phyloP scores from a whole-genome alignment of 2,329 filamentous ascomycete species.

The Ophiostoma himal-ulmi region DNA sequence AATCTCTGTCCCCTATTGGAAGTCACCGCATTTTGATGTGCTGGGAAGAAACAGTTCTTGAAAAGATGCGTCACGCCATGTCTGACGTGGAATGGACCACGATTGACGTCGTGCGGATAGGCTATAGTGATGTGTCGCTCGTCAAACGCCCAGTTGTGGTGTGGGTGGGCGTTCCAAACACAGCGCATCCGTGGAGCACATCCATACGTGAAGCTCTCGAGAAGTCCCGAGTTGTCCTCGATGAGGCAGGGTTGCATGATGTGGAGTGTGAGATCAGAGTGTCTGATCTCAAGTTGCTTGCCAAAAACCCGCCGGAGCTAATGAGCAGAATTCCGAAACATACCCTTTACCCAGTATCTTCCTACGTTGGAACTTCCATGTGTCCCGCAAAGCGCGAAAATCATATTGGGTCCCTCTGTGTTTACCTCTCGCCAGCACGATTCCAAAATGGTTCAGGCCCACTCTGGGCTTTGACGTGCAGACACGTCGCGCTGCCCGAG shows the following conservation, averaged over 20 bases:
- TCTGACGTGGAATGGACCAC: not conserved
- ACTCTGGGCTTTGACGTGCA: not conserved
- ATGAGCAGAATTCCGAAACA: not conserved
- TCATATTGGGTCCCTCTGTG: not conserved
- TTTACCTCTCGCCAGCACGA: not conserved
- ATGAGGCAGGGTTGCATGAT: not conserved
- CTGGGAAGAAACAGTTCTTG: not conserved
- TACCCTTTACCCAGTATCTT: not conserved
- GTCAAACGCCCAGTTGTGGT: constrained; percentile 1
- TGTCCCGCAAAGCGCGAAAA: not conserved
- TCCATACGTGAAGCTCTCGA: not conserved
- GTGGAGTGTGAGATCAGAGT: constrained; percentile 5
- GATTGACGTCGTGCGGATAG: not conserved
- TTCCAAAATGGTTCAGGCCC: not conserved
- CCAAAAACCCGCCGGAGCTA: not conserved
- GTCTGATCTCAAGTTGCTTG: not conserved
- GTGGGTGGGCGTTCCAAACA: not conserved
- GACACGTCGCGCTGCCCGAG: not conserved
- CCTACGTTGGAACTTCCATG: not conserved
- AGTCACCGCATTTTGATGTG: not conserved
- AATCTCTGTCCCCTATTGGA: not conserved
- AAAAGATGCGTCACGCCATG: not conserved
- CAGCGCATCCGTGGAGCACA: not conserved
- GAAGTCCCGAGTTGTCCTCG: not conserved
- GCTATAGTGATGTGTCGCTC: not conserved